Evolutionary conservation across 2,329 filamentous ascomycete genomes (phyloP), one percentile per base, ranked within the genome.

Genomic region (Truncatella angustata): DNA sequence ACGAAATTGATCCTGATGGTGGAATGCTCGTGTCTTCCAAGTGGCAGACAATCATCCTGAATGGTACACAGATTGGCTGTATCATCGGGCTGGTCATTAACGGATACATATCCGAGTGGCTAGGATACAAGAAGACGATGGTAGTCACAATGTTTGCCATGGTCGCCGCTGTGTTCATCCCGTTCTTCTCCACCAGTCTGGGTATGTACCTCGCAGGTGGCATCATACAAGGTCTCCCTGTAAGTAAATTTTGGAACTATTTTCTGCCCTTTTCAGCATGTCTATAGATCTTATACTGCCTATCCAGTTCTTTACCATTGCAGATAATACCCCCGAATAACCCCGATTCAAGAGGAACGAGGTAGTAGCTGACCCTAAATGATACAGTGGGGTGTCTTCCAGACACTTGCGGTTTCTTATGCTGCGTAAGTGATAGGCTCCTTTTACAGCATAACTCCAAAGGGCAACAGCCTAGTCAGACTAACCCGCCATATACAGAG

Each of bases 361-460:
- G n/a, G n/a, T n/a, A n/a, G n/a, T n/a, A n/a, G n/a, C n/a, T n/a
- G n/a, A n/a, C n/a, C n/a, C n/a, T n/a, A n/a, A n/a, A n/a, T n/a
- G n/a, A n/a, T n/a, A 12, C 53, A 50, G 14, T 53, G 53, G 53
- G 53, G 53, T 18, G 49, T 55, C 18, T 55, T 55, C 21, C 53
- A 55, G 26, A 52, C 52, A 5, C 36, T 54, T 2, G 43, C 36
- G 11, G 37, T 49, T 4, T 43, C 52, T n/a, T 54, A 54, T 20
- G 52, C 52, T 35, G 52, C 52, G 28, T 21, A 16, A 12, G 9
- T 40, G 24, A 21, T 26, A 28, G 28, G 16, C n/a, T 11, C 9
- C 14, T 21, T 42, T 12, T 40, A 5, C 16, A 24, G 10, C 12
- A 14, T 24, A 6, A 26, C 20, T 44, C n/a, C 24, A 16, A 23